Conservation (phyloP, 805 yeast species). For the Groenewaldozyma tartarivorans region DNA sequence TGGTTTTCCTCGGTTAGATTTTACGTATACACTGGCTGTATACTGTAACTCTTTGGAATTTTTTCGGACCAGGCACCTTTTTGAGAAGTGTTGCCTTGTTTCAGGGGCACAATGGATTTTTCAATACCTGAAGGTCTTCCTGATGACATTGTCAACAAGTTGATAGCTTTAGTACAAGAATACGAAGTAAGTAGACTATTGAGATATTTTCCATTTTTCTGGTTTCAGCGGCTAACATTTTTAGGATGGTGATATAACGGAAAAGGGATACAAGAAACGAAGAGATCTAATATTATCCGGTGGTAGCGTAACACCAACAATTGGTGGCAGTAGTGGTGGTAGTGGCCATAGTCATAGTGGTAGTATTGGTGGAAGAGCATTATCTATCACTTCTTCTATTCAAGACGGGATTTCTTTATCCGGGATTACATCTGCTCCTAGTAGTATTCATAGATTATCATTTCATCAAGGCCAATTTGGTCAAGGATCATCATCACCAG, state of each 20-base stretch:
- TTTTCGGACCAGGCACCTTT: no score
- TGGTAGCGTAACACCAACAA: conserved; percentile 7
- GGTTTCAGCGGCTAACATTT: neutral
- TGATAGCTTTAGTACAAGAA: conserved; percentile 39
- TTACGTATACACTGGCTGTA: no score
- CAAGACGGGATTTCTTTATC: neutral
- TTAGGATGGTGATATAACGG: conserved; percentile 63
- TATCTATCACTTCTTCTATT: neutral
- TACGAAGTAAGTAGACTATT: conserved; percentile 26
- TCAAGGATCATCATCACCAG: neutral
- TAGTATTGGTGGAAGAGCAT: neutral
- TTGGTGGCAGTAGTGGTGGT: conserved; percentile 1
- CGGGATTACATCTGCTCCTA: neutral
- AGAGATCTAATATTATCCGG: conserved; percentile 34
- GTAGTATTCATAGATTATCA: neutral
- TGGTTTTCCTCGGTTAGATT: no score
- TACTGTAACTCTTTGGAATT: no score
- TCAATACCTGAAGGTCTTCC: conserved; percentile 38
- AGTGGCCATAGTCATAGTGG: neutral
- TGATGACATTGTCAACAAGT: conserved; percentile 27
- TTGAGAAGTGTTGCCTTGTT: no score
- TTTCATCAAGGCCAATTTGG: neutral
- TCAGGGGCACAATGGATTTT: conserved; percentile 32
- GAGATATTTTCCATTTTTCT: neutral
- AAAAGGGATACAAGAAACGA: conserved; percentile 60